Conservation (phyloP, 2,329 filamentous ascomycete genomes). For the Fusarium sp. region DNA sequence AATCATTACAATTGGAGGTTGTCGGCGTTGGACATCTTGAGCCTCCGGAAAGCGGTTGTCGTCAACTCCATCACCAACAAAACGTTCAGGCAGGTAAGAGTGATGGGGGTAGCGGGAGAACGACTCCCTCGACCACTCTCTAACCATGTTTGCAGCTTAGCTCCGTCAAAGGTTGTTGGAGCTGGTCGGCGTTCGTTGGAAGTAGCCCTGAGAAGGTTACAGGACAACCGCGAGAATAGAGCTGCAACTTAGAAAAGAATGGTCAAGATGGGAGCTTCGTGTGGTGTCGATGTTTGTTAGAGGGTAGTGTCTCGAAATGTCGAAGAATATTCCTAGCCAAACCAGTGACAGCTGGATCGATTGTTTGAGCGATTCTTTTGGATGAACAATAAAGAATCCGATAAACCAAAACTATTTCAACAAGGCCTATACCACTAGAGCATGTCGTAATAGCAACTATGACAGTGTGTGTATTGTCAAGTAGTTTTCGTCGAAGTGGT, state of each 20-base stretch:
- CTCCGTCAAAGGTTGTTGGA: not conserved
- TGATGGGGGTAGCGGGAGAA: conserved; percentile 55
- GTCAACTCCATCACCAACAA: conserved; percentile 47
- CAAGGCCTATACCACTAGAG: conserved; percentile 13
- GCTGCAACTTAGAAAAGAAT: not conserved
- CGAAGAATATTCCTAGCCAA: not conserved
- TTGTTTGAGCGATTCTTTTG: not conserved
- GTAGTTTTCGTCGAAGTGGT: not conserved
- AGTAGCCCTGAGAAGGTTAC: not conserved
- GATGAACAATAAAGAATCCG: not conserved
- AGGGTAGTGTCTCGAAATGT: not conserved
- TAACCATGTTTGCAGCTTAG: conserved; percentile 53
- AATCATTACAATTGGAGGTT: conserved; percentile 55
- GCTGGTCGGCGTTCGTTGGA: not conserved
- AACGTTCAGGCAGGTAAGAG: conserved; percentile 49
- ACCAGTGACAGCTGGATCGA: not conserved
- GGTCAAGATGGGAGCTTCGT: not conserved
- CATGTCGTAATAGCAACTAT: conserved; percentile 22
- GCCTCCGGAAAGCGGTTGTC: conserved; percentile 52
- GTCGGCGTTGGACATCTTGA: conserved; percentile 52
- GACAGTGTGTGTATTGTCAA: not conserved
- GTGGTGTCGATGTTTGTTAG: not conserved
- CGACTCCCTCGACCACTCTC: conserved; percentile 55
- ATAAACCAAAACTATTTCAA: not conserved
- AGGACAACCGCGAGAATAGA: conserved; percentile 1